Evolutionary conservation across 768 basidiomycete genomes (phyloP).

Genomic region (Pleurotus tuoliensis): DNA sequence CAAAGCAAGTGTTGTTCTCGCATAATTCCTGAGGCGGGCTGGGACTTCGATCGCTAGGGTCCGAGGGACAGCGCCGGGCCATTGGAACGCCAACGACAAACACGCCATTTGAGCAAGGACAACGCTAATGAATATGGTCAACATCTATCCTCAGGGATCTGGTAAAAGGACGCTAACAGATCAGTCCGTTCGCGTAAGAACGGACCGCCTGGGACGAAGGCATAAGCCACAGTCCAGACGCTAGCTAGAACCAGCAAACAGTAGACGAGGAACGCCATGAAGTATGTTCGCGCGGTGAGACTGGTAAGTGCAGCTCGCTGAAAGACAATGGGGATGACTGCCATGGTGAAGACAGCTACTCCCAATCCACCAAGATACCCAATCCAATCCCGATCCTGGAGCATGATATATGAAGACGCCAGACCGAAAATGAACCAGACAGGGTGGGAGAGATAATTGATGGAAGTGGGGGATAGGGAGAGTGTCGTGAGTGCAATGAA

Average conservation of each 20-base stretch:
- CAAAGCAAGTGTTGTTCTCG: constrained; percentile 30
- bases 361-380: constrained; percentile 69
- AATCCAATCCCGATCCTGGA: constrained; percentile 58
- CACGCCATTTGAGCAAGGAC: constrained; percentile 47
- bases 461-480: constrained; percentile 32
- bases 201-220: constrained; percentile 80
- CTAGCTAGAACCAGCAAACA: constrained; percentile 62
- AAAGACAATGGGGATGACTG: constrained; percentile 54
- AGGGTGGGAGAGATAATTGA: constrained; percentile 37
- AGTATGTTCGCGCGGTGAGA: constrained; percentile 46
- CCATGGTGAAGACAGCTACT: constrained; percentile 60
- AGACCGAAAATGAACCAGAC: constrained; percentile 53
- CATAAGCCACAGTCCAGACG: constrained; percentile 86
- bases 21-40: constrained; percentile 20
- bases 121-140: constrained; percentile 35
- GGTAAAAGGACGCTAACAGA: constrained; percentile 39
- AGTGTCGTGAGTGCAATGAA: constrained; percentile 28
- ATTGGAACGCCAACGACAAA: constrained; percentile 46
- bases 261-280: constrained; percentile 55
- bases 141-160: not conserved
- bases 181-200: constrained; percentile 77
- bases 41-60: constrained; percentile 13
- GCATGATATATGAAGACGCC: constrained; percentile 52
- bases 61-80: constrained; percentile 19
- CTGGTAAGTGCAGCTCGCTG: constrained; percentile 38